phyloP scores from a whole-genome alignment of 2,329 filamentous ascomycete species.

The Mycocentrospora acerina region DNA sequence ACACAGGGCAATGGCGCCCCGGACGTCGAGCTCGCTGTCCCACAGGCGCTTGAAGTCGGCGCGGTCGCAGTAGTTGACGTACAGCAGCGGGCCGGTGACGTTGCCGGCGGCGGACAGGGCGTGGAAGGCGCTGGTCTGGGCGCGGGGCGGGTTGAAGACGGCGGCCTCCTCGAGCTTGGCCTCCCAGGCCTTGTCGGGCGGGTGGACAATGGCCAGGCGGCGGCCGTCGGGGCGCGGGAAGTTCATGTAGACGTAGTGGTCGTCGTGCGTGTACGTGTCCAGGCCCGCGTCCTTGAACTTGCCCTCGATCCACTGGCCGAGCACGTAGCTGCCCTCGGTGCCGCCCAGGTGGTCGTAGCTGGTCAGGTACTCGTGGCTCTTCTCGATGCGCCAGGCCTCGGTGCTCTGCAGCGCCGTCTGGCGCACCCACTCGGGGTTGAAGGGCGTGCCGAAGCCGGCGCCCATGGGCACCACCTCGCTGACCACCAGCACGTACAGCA shows the following conservation, averaged over 20 bases:
- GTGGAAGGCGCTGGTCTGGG: constrained; percentile 79
- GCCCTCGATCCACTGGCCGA: constrained; percentile 81
- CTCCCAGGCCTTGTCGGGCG: constrained; percentile 69
- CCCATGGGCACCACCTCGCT: constrained; percentile 77
- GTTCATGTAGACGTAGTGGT: constrained; percentile 85
- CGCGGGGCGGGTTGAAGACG: constrained; percentile 58
- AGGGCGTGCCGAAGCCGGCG: constrained; percentile 62
- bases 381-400: constrained; percentile 62
- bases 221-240: constrained; percentile 79
- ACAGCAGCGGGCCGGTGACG: constrained; percentile 82
- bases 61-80: constrained; percentile 86
- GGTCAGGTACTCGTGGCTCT: constrained; percentile 75
- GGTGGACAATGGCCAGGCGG: constrained; percentile 75
- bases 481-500: constrained; percentile 83
- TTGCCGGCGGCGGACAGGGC: constrained; percentile 85
- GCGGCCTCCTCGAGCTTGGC: constrained; percentile 81
- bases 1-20: constrained; percentile 81
- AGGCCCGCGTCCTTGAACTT: constrained; percentile 72
- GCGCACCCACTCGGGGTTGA: constrained; percentile 80
- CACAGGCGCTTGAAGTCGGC: constrained; percentile 77
- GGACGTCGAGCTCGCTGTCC: constrained; percentile 70
- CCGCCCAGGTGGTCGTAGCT: constrained; percentile 88
- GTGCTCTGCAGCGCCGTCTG: constrained; percentile 72
- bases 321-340: constrained; percentile 86
- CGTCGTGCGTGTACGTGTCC: constrained; percentile 73